Evolutionary conservation across 2,329 filamentous ascomycete species (phyloP).

Genomic region (Aspergillus ochraceus): DNA sequence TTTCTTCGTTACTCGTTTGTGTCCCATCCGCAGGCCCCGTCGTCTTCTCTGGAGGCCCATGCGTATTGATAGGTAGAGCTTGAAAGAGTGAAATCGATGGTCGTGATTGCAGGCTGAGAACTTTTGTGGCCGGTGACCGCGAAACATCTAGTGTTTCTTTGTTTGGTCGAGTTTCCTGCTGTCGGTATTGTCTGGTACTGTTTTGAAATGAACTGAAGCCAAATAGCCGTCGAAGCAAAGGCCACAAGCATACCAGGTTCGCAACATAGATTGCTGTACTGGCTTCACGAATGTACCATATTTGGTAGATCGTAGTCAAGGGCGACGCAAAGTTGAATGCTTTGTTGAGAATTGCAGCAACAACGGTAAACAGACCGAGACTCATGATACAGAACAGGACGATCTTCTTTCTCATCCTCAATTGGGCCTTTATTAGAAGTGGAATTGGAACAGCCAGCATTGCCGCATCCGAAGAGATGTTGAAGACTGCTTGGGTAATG

Average conservation of each 20-base stretch:
- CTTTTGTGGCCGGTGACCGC: conserved; percentile 1
- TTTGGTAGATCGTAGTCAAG: conserved; percentile 39
- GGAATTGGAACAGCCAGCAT: conserved; percentile 43
- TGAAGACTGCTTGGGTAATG: conserved; percentile 47
- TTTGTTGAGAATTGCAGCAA: conserved; percentile 51
- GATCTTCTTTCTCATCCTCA: conserved; percentile 36
- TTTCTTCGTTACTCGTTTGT: not conserved
- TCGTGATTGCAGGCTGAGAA: conserved; percentile 16
- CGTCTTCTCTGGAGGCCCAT: conserved; percentile 7
- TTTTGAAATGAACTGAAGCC: conserved; percentile 29
- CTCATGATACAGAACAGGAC: conserved; percentile 38
- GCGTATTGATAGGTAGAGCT: conserved; percentile 11
- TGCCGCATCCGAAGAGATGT: conserved; percentile 41
- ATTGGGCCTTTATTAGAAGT: conserved; percentile 34
- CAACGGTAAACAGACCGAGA: conserved; percentile 42
- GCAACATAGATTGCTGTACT: conserved; percentile 47
- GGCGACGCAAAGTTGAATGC: conserved; percentile 44
- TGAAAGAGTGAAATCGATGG: conserved; percentile 21
- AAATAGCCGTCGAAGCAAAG: conserved; percentile 30
- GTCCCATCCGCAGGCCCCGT: not conserved
- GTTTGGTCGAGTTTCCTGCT: conserved; percentile 10
- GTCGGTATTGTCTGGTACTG: conserved; percentile 26
- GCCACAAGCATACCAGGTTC: conserved; percentile 42
- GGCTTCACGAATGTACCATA: conserved; percentile 46
- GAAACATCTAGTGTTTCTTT: conserved; percentile 20